Evolutionary conservation across 2,329 filamentous ascomycete species (phyloP), one percentile per base, ranked within the genome.

Genomic region (Didymellaceae sp.): DNA sequence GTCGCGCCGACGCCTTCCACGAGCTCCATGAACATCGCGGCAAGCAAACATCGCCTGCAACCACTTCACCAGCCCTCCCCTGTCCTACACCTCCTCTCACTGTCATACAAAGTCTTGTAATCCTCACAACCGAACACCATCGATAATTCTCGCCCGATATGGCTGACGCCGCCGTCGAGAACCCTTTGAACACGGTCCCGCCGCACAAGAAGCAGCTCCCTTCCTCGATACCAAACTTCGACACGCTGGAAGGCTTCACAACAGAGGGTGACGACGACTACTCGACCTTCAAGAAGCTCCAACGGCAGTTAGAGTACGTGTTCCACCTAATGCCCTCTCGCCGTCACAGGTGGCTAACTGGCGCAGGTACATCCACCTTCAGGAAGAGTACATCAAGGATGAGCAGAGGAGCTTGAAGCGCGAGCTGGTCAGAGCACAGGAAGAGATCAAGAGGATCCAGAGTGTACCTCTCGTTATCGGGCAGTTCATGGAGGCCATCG

Each of bases 351-450:
- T 53, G 54, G 63, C 71, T 74, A 66, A 73, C 61, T 25, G 20
- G 30, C 40, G 24, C 59, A 91, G 88, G 75, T 90, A 96, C 76
- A 96, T 97, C 74, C 91, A 97, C 77, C 83, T 99, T 66, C 94
- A 99, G 79, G 94, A 99, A 78, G 94, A 99, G 75, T 99, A 99
- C 77, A 99, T 99, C 86, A 99, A 99, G 80, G 94, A 99, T 85
- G 94, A 99, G 82, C 94, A 99, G 80, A 87, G 91, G 80, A 97
- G 91, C 78, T 78, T 99, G 75, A 99, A 99, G 82, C 86, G 94
- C 65, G 94, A 99, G 81, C 84, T 99, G 42, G 93, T 99, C 46
- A 87, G 94, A 65, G 94, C 94, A 64, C 94, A 99, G 75, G 94
- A 99, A 76, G 94, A 99, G 80, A 99, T 99, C 80, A 99, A 99